phyloP scores from a whole-genome alignment of 345 rosid genomes.

The Ricinus communis region DNA sequence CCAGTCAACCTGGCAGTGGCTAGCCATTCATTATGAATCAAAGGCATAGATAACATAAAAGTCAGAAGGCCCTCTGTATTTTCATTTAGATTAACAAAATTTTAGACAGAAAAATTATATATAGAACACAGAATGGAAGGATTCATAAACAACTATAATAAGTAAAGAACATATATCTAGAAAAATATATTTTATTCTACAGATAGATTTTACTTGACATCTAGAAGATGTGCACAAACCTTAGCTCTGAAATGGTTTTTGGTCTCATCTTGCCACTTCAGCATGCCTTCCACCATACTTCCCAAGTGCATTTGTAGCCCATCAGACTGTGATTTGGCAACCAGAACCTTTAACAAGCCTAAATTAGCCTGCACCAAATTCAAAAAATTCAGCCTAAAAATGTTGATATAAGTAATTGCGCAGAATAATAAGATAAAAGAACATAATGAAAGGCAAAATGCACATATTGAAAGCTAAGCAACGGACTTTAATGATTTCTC shows the following conservation, averaged over 20 bases:
- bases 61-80: neutral
- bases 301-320: slow-evolving; percentile 68
- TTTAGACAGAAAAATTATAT: neutral
- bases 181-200: too few species aligned
- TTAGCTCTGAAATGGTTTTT: slow-evolving; percentile 89
- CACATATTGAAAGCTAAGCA: slow-evolving; percentile 3
- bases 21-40: neutral
- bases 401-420: neutral
- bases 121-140: neutral
- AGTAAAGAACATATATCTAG: too few species aligned
- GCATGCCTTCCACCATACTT: slow-evolving; percentile 78
- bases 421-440: neutral
- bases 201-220: too few species aligned
- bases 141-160: neutral
- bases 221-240: slow-evolving; percentile 39
- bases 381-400: slow-evolving; percentile 9
- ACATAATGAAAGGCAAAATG: neutral
- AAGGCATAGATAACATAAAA: neutral
- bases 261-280: slow-evolving; percentile 79
- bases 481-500: slow-evolving; percentile 80
- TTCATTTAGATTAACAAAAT: too few species aligned
- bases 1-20: too few species aligned
- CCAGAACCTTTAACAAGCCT: slow-evolving; percentile 86
- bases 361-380: slow-evolving; percentile 74
- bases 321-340: slow-evolving; percentile 86